Evolutionary conservation across 106 monocot species (phyloP), one percentile per base, ranked within the genome.

Genomic region (Chionographis japonica): DNA sequence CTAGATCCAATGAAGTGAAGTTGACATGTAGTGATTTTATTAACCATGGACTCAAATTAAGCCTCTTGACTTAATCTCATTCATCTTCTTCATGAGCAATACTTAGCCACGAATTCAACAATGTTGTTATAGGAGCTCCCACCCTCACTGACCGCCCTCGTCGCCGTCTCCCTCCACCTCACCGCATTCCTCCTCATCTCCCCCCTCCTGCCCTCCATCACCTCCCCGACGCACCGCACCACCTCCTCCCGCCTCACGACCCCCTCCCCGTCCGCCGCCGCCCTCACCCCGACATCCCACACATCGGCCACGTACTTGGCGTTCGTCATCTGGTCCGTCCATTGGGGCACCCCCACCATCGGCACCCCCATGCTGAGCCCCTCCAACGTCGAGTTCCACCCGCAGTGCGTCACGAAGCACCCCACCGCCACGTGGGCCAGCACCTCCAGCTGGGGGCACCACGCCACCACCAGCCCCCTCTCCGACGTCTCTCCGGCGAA

Each of bases 291-390:
- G 5, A 78, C 68, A 10, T 64, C 51, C 88, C 88, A 89, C 12
- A 67, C 73, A 8, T 79, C 83, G 54, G 86, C 81, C 35, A 93
- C 61, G 14, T 74, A 77, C 79, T 77, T 86, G 0, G 86, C 88
- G 46, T 88, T 81, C 54, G 83, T 81, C 13, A 73, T 62, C 63
- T 90, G 90, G 50, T 90, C 90, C 35, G 75, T 86, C 92, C 86
- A 88, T 71, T 86, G 85, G 17, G 81, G 81, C 54, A 86, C 17
- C 14, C 36, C 81, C 49, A 86, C 81, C 78, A 86, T 75, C 8
- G 81, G 75, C 70, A 86, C 74, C 1, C 81, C 85, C 8, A 71
- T 43, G 37, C 62, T 42, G 9, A 93, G 1, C 0, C 69, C 86
- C 66, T 86, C 83, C 68, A 76, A 59, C 11, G 88, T 86, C 54